Evolutionary conservation across 1,139 yeast genomes (phyloP).

Genomic region (Entelexis sorbosivorans): DNA sequence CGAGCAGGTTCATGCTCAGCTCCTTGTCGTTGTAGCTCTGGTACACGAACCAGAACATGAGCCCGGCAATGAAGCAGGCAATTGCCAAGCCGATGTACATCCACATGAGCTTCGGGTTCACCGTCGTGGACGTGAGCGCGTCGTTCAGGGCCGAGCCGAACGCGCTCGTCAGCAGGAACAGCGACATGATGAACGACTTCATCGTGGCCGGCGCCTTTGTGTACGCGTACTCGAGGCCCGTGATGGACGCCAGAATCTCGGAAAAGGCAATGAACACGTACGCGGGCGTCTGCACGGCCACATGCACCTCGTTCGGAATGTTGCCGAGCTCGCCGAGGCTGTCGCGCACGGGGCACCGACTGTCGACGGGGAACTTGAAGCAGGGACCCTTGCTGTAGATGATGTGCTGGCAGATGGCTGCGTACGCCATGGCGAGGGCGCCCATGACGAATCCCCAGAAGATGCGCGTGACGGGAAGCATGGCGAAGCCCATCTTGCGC

Average conservation of each 20-base stretch:
- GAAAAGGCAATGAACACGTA: constrained; percentile 51
- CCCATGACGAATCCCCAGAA: constrained; percentile 65
- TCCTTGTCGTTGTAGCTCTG: constrained; percentile 43
- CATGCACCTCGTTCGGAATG: constrained; percentile 40
- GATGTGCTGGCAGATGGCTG: constrained; percentile 67
- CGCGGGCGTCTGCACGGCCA: constrained; percentile 55
- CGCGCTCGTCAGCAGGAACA: constrained; percentile 52
- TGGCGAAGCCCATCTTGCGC: constrained; percentile 37
- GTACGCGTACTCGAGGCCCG: constrained; percentile 60
- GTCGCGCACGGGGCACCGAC: constrained; percentile 23
- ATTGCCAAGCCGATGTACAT: constrained; percentile 52
- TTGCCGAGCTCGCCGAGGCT: constrained; percentile 8
- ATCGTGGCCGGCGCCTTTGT: constrained; percentile 56
- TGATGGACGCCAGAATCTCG: constrained; percentile 55
- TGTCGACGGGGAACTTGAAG: constrained; percentile 46
- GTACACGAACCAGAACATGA: constrained; percentile 53
- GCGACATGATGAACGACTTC: constrained; percentile 57
- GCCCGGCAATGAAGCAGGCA: constrained; percentile 50
- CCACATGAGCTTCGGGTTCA: constrained; percentile 60
- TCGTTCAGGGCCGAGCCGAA: constrained; percentile 63
- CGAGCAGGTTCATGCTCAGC: constrained; percentile 11
- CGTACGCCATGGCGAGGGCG: constrained; percentile 59
- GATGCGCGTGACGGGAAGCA: constrained; percentile 56
- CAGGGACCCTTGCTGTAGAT: constrained; percentile 71
- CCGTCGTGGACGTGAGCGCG: constrained; percentile 55